Percentiles rank a stretch among this genome's conserved stretches.
phyloP scores from a whole-genome alignment of 2,329 filamentous ascomycete genomes.

The Nemania sp. region DNA sequence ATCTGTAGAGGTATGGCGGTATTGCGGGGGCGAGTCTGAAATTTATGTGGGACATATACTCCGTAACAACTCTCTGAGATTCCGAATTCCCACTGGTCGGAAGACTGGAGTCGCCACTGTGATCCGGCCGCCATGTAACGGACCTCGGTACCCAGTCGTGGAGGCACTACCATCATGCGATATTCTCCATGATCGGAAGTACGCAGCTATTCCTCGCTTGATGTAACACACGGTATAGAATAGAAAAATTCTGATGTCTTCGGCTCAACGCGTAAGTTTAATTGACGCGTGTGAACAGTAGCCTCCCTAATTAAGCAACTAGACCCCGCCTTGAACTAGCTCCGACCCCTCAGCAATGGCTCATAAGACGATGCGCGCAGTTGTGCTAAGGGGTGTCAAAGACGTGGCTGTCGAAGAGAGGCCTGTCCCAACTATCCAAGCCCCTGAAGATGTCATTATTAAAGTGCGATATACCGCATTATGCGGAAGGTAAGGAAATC shows the following conservation, averaged over 20 bases:
- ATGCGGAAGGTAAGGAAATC: conserved; percentile 33
- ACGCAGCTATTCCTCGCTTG: not conserved
- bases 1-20: too few relatives aligned
- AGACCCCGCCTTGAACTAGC: not conserved
- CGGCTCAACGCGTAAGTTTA: not conserved
- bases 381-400: conserved; percentile 35
- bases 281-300: not conserved
- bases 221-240: too few relatives aligned
- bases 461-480: conserved; percentile 38
- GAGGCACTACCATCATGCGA: conserved; percentile 4
- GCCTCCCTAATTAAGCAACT: not conserved
- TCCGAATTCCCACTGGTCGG: not conserved
- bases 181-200: conserved; percentile 1
- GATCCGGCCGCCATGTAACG: not conserved
- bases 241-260: too few relatives aligned
- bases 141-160: conserved; percentile 16
- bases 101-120: not conserved
- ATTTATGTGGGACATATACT: not conserved
- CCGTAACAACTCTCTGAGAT: conserved; percentile 1
- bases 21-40: too few relatives aligned
- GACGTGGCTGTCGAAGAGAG: conserved; percentile 33
- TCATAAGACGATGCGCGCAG: conserved; percentile 35
- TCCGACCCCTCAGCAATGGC: conserved; percentile 17
- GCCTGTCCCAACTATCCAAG: conserved; percentile 34
- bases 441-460: conserved; percentile 33